These are phyloP conservation scores for Metschnikowia cubensis DNA, from an alignment of 805 yeast species.

Conservation along the genomic window DNA sequence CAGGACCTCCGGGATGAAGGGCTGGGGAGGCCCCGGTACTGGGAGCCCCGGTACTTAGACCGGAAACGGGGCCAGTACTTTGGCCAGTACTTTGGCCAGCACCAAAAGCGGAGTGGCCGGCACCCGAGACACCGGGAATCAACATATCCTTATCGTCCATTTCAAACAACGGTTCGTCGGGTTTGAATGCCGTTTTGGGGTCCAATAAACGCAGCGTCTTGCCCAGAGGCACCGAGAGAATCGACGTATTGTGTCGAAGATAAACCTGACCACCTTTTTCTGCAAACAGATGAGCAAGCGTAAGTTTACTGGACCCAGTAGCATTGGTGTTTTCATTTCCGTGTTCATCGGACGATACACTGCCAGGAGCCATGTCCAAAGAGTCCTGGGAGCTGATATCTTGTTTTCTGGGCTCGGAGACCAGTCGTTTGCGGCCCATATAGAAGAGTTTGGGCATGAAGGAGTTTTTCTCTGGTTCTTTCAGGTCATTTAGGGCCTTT, in stretches of 20 bases:
- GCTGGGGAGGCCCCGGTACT: neutral
- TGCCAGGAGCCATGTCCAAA: neutral
- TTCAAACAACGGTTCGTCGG: neutral
- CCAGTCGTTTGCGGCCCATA: slow-evolving; percentile 13
- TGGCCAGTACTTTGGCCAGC: too few relatives aligned
- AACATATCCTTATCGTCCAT: neutral
- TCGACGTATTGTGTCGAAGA: slow-evolving; percentile 36
- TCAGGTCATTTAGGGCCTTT: neutral
- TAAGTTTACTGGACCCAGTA: neutral
- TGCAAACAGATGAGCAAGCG: neutral
- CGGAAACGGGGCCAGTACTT: too few relatives aligned
- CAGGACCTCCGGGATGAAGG: neutral
- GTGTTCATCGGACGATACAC: neutral
- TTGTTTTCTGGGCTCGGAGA: slow-evolving; percentile 4
- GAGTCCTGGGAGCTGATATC: neutral
- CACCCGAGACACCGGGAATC: neutral
- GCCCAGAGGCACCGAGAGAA: slow-evolving; percentile 7
- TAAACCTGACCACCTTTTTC: slow-evolving; percentile 22
- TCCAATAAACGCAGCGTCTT: neutral
- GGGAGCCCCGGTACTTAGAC: too few relatives aligned
- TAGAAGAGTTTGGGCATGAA: slow-evolving; percentile 4
- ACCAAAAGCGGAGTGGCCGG: neutral
- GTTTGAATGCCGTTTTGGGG: neutral
- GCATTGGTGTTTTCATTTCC: neutral
- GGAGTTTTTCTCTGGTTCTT: neutral